Conservation (phyloP, 768 basidiomycete species). For the Boletus rex-veris region DNA sequence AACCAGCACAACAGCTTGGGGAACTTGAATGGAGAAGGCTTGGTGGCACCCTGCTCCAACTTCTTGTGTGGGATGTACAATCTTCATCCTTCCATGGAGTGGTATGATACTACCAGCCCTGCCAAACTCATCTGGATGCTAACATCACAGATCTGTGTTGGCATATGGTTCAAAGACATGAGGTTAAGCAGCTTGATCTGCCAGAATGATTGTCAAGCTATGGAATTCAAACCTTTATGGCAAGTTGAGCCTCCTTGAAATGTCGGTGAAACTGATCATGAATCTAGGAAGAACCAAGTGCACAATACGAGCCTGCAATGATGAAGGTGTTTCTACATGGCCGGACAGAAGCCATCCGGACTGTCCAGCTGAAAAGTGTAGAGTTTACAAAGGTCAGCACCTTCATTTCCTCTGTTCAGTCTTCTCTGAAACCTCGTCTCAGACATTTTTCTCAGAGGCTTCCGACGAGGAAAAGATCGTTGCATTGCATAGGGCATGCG, state of each 20-base stretch:
- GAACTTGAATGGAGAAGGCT: slow-evolving; percentile 44
- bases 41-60: slow-evolving; percentile 83
- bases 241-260: slow-evolving; percentile 22
- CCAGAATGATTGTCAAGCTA: slow-evolving; percentile 93
- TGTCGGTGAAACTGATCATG: not conserved
- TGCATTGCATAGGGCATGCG: too few species aligned
- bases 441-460: slow-evolving; percentile 88
- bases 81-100: slow-evolving; percentile 45
- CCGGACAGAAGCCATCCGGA: slow-evolving; percentile 88
- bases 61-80: slow-evolving; percentile 92
- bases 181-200: slow-evolving; percentile 93
- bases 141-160: slow-evolving; percentile 76
- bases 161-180: slow-evolving; percentile 92
- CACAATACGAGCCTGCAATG: slow-evolving; percentile 96
- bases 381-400: slow-evolving; percentile 72
- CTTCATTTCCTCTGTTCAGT: not conserved
- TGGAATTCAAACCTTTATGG: slow-evolving; percentile 92
- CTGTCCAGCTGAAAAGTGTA: slow-evolving; percentile 83
- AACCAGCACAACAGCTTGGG: not conserved
- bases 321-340: slow-evolving; percentile 95
- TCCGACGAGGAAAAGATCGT: slow-evolving; percentile 63
- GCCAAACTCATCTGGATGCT: slow-evolving; percentile 97
- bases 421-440: not conserved
- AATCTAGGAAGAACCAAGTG: slow-evolving; percentile 73
- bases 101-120: slow-evolving; percentile 75